These are phyloP conservation scores for Stephania japonica DNA, from an alignment of 164 flowering plant genomes.

Conservation along the genomic window DNA sequence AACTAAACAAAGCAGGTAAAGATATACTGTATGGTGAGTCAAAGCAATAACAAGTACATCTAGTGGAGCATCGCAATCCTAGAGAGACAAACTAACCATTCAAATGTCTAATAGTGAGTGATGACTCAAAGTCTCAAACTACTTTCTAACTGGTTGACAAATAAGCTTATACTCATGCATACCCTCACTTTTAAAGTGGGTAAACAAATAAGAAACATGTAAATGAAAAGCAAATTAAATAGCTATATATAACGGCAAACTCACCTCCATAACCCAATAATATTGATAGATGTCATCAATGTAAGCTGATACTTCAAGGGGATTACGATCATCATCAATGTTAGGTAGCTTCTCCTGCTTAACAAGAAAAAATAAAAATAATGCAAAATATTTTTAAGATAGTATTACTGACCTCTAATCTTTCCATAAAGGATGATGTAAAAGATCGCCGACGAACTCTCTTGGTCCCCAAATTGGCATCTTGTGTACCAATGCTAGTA, in stretches of 20 bases:
- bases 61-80: too few relatives aligned
- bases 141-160: not conserved
- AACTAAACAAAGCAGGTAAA: too few relatives aligned
- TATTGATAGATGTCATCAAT: conserved; percentile 81
- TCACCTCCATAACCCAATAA: conserved; percentile 87
- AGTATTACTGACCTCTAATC: conserved; percentile 47
- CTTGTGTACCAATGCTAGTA: conserved; percentile 16
- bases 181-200: not conserved
- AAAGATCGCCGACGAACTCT: conserved; percentile 61
- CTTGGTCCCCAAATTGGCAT: conserved; percentile 27
- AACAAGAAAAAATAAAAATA: not conserved
- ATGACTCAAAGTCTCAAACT: not conserved
- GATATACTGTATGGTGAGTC: not conserved
- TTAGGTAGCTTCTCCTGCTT: conserved; percentile 44
- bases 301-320: conserved; percentile 82
- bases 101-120: not conserved
- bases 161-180: not conserved
- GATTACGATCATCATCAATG: conserved; percentile 64
- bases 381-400: not conserved
- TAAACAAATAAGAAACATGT: not conserved
- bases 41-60: too few relatives aligned
- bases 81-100: not conserved
- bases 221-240: conserved; percentile 1
- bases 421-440: conserved; percentile 50
- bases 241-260: not conserved